A percentile compares a stretch with the other conserved stretches of the same genome.
These are phyloP conservation scores for Exophiala dermatitidis DNA, from an alignment of 2,329 filamentous ascomycete genomes.

Conservation along the genomic window DNA sequence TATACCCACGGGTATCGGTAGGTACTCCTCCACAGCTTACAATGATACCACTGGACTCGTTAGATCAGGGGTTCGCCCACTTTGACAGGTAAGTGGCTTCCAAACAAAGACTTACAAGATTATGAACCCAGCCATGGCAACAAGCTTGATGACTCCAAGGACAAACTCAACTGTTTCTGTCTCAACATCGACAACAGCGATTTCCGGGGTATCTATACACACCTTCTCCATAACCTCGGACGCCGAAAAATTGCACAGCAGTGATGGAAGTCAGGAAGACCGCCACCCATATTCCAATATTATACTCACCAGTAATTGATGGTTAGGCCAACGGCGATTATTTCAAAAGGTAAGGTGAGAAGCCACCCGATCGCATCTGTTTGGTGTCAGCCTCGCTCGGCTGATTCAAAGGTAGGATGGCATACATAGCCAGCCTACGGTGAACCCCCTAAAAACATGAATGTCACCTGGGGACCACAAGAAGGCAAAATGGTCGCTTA, in stretches of 20 bases:
- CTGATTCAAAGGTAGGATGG: no score
- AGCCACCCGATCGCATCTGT: slow-evolving; percentile 74
- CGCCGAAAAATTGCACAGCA: slow-evolving; percentile 76
- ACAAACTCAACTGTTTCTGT: slow-evolving; percentile 61
- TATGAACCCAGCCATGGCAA: slow-evolving; percentile 81
- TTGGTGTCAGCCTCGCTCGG: no score
- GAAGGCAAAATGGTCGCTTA: slow-evolving; percentile 31
- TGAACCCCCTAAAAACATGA: slow-evolving; percentile 49
- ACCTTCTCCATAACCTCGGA: slow-evolving; percentile 74
- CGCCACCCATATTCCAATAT: slow-evolving; percentile 67
- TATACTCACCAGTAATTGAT: slow-evolving; percentile 29
- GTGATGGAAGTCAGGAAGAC: slow-evolving; percentile 73
- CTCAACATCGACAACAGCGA: no score
- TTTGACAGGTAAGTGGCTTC: no score
- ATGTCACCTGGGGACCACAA: not conserved
- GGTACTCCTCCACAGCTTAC: slow-evolving; percentile 75
- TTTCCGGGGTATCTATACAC: not conserved
- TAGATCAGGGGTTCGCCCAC: no score
- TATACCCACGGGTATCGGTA: slow-evolving; percentile 56
- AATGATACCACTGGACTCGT: slow-evolving; percentile 54
- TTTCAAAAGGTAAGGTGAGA: slow-evolving; percentile 71
- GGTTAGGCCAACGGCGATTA: slow-evolving; percentile 66
- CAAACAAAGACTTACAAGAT: slow-evolving; percentile 46
- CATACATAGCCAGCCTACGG: slow-evolving; percentile 81
- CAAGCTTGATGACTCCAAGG: slow-evolving; percentile 78